Evolutionary conservation across 2,329 filamentous ascomycete species (phyloP), one percentile per base, ranked within the genome.

Genomic region (Fusarium camptoceras): DNA sequence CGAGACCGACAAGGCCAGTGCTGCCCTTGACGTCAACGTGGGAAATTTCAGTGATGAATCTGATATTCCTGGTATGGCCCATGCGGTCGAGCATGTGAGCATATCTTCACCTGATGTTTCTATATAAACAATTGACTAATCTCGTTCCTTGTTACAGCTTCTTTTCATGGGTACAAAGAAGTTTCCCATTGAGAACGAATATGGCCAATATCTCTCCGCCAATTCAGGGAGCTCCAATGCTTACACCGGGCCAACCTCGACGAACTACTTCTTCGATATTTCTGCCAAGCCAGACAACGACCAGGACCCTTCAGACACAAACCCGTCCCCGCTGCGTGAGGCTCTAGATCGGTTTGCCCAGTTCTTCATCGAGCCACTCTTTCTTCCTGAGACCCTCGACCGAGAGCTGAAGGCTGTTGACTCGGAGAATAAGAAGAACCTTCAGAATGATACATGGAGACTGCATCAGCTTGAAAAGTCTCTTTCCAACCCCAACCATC

Each of bases 131-230:
- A 27, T 42, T 50, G 42, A 46, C 72, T 76, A 51, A 76, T 54
- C 15, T 31, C 41, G 37, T 51, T 34, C 9, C 25, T 56, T 27
- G 9, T n/a, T 14, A 34, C 31, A 90, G 86, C 83, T 98, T 70
- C 84, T 99, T 25, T 99, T 99, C 83, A 98, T 99, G 96, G 96
- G 96, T 51, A 99, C 96, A 10, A 92, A 97, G 81, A 99, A 98
- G 88, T 99, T 96, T 77, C 96, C 96, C 1, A 88, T 91, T 78
- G 95, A 98, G 82, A 98, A 99, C 80, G 95, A 92, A 71, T 99
- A 99, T 84, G 94, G 93, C 76, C 91, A 95, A 78, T 99, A 97
- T 79, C 88, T 99, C 56, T 92, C 94, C 54, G 87, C 93, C 64
- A 92, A 98, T 79, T 97, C 94, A 12, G 96, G 96, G 58, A 90